Evolutionary conservation across 352 stramenopile genomes (phyloP).

Genomic region (Globisporangium paroecandrum): DNA sequence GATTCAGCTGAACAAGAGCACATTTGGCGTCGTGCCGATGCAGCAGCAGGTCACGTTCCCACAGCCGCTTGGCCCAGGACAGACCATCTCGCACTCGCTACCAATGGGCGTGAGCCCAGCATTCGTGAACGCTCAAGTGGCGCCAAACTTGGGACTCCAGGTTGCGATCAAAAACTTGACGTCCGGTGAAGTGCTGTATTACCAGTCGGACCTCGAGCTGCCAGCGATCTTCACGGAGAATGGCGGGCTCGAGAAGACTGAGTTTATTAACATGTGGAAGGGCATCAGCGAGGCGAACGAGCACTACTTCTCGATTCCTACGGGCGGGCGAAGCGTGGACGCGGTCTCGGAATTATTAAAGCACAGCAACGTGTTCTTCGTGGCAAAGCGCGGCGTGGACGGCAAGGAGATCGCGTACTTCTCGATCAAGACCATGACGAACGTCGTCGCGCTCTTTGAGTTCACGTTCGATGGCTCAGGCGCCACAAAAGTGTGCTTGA

Average conservation of each 20-base stretch:
- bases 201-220: slow-evolving; percentile 91
- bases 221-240: slow-evolving; percentile 85
- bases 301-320: slow-evolving; percentile 89
- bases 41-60: slow-evolving; percentile 88
- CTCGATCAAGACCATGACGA: slow-evolving; percentile 92
- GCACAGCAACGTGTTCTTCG: slow-evolving; percentile 92
- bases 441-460: slow-evolving; percentile 91
- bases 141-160: slow-evolving; percentile 87
- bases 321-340: slow-evolving; percentile 66
- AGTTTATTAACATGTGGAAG: slow-evolving; percentile 96
- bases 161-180: slow-evolving; percentile 97
- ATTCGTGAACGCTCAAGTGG: slow-evolving; percentile 71
- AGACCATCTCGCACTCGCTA: slow-evolving; percentile 70
- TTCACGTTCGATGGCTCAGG: slow-evolving; percentile 94
- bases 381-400: slow-evolving; percentile 91
- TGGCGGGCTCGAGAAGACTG: slow-evolving; percentile 87
- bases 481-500: slow-evolving; percentile 92
- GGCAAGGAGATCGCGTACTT: slow-evolving; percentile 96
- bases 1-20: slow-evolving; percentile 98
- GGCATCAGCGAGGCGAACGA: slow-evolving; percentile 94
- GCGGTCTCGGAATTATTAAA: slow-evolving; percentile 86
- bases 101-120: slow-evolving; percentile 77
- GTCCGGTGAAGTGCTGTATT: slow-evolving; percentile 94
- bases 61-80: slow-evolving; percentile 59
- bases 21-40: slow-evolving; percentile 93